phyloP scores from a whole-genome alignment of 352 stramenopile species.

The Pythium brassicae region DNA sequence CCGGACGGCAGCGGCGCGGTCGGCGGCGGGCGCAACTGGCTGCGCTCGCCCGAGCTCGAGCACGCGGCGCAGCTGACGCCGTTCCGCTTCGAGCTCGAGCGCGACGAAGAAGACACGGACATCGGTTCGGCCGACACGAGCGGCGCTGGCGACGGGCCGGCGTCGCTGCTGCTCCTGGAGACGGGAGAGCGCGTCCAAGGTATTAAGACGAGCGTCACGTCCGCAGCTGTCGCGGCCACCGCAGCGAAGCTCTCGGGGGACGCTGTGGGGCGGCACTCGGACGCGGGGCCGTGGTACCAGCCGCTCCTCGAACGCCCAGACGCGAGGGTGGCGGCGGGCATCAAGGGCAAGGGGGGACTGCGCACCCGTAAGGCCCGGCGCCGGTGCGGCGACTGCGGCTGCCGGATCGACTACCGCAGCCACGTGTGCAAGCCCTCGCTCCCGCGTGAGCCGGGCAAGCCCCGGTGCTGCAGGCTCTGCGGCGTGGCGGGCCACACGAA shows the following conservation, averaged over 20 bases:
- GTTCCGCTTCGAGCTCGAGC: conserved; percentile 5
- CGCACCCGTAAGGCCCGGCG: not conserved
- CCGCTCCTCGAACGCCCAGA: conserved; percentile 1
- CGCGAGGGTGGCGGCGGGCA: not conserved
- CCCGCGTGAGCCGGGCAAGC: not conserved
- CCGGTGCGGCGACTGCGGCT: not conserved
- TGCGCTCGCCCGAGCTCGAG: conserved; percentile 17
- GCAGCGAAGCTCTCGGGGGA: not conserved
- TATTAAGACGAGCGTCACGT: not conserved
- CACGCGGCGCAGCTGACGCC: conserved; percentile 5
- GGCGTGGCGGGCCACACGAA: not conserved
- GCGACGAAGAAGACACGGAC: conserved; percentile 1
- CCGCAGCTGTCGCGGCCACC: not conserved
- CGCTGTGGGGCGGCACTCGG: not conserved
- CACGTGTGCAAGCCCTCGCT: not conserved
- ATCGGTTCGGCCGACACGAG: not conserved
- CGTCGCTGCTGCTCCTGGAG: conserved; percentile 11
- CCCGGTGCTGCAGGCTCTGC: conserved; percentile 3
- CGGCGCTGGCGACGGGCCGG: not conserved
- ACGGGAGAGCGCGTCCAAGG: conserved; percentile 1
- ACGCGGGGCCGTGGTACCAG: not conserved
- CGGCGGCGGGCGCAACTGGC: conserved; percentile 45
- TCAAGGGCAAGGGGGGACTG: not conserved
- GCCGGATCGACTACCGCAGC: not conserved
- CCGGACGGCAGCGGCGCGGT: conserved; percentile 30